Base-by-base conservation (phyloP, 2,329 filamentous ascomycete genomes). In the Pochonia chlamydosporia region DNA sequence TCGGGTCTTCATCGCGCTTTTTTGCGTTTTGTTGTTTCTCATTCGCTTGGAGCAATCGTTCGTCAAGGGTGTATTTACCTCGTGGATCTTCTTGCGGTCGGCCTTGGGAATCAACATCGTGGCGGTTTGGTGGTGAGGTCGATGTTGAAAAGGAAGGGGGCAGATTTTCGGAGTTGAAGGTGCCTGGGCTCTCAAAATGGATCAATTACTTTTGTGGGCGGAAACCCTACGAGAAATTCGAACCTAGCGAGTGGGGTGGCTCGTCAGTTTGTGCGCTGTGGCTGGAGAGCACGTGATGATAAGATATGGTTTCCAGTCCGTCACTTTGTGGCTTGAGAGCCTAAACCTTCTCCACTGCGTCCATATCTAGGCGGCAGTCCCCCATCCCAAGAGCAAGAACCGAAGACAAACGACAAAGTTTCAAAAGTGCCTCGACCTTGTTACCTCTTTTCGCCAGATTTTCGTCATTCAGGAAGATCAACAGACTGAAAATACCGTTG, bases 81-180 rank as follows among this genome's bases (percentile, higher is more conserved):
- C 92, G 84, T 99, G 93, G 79, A 99, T 97, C 87, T 90, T 89
- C 89, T 99, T 99, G 81, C 95, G 91, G 81, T 99, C 93, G 76
- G 89, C 87, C 87, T 97, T 97, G 74, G 93, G 93, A 76, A 99
- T 99, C 82, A 99, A 87, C 93, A 82, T 82, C 87, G 91, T 80
- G 72, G 70, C 73, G 73, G 71, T 74, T 71, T 63, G 61, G 59
- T 68, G 65, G 60, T 63, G 61, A 61, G 58, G 67, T 69, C 71
- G 74, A 80, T 75, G 74, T 74, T 75, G 67, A 65, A 60, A 59
- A 63, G 63, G 65, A 60, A 59, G 63, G 63, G 63, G 66, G 64
- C 63, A 64, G 65, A 59, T 68, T 62, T 62, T 62, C 57, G 59
- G 56, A 58, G n/a, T 56, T 55, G 58, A 57, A 47, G 37, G 56